phyloP scores from a whole-genome alignment of 441 rosid genomes.

The Hura crepitans region DNA sequence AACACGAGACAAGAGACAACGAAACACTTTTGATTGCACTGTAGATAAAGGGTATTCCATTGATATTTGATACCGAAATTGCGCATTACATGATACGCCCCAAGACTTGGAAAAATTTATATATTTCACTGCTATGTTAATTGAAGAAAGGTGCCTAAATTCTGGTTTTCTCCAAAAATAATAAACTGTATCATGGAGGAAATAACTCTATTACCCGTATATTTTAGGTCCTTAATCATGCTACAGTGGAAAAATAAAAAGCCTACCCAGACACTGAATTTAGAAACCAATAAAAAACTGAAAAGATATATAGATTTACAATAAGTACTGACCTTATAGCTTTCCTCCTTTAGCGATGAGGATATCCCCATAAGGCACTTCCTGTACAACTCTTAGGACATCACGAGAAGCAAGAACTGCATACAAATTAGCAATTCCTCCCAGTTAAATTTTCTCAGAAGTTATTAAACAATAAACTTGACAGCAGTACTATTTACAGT shows the following conservation, averaged over 20 bases:
- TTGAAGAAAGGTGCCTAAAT: neutral
- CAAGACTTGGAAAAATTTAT: neutral
- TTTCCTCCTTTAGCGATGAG: conserved; percentile 63
- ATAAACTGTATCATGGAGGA: conserved; percentile 13
- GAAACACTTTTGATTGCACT: neutral
- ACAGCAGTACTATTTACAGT: neutral
- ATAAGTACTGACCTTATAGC: conserved; percentile 35
- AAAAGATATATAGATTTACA: neutral
- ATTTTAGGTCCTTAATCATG: neutral
- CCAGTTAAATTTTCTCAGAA: conserved; percentile 5
- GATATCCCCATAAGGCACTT: conserved; percentile 63
- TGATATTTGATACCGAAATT: neutral
- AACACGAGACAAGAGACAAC: no score
- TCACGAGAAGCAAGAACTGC: conserved; percentile 71
- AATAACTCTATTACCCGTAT: neutral
- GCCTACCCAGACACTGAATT: neutral
- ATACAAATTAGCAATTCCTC: conserved; percentile 15
- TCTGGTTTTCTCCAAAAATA: neutral
- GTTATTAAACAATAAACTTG: neutral
- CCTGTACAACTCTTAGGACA: conserved; percentile 52
- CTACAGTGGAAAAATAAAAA: neutral
- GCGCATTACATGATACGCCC: neutral
- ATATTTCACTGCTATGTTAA: neutral
- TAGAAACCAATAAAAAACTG: neutral
- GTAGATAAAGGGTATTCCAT: neutral